Evolutionary conservation across 140 eudicot species (phyloP), one percentile per base, ranked within the genome.

Genomic region (Stevia rebaudiana): DNA sequence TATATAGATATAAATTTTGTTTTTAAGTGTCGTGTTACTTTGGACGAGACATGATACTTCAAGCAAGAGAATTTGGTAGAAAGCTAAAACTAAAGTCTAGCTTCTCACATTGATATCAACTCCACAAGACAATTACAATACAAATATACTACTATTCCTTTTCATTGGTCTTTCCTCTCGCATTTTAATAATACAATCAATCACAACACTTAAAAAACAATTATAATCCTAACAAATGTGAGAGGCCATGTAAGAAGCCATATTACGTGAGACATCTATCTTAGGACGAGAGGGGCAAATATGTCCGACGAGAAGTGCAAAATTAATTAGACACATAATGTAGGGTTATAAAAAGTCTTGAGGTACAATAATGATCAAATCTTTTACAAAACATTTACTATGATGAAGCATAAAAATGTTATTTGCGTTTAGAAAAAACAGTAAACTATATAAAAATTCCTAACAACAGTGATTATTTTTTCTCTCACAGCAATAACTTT

Each of bases 41-140:
- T 68, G 74, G 79, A 70, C 62, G 19, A 59, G 75, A 73, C 67
- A 74, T 30, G 67, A 75, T 25, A 61, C 73, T 56, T 56, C 74
- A 79, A 76, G 65, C 63, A 64, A 53, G 6, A 36, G 67, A 79
- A 40, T 68, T 52, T 69, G 62, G 37, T 72, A 31, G 57, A 76
- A 76, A 74, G 82, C 60, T 76, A 73, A 60, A 71, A 36, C 5
- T 28, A 3, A 46, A 70, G 39, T 28, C n/a, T n/a, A n/a, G n/a
- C 71, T 50, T 33, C 56, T 7, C 60, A 60, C 74, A 46, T 74
- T 21, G 73, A 61, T 64, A 63, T 63, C 31, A 59, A 48, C 73
- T 25, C 47, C 60, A 23, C 24, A 41, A 12, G 65, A 57, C 66
- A 72, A 53, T 28, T 35, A 65, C 55, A 58, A 31, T 65, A 75